Evolutionary conservation across 805 yeast species (phyloP).

Genomic region (Sugiyamaella qingdaonensis): DNA sequence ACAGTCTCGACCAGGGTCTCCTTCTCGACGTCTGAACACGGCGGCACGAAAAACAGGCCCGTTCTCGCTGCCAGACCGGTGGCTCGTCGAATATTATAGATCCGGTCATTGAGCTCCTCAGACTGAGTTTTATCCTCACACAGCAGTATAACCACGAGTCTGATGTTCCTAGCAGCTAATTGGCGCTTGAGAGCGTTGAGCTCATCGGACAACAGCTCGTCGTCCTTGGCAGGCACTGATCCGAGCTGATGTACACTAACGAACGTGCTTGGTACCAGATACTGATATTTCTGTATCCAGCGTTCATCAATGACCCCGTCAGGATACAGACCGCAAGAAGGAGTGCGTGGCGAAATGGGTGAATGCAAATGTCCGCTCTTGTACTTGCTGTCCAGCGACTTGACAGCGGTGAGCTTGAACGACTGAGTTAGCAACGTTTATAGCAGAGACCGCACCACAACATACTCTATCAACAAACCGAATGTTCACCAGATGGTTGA

Average conservation of each 20-base stretch:
- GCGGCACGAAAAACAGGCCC: conserved; percentile 42
- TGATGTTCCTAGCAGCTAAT: conserved; percentile 13
- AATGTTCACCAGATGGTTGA: conserved; percentile 17
- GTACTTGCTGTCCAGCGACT: conserved; percentile 7
- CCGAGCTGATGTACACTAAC: conserved; percentile 42
- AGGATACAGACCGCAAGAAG: conserved; percentile 39
- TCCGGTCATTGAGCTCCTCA: conserved; percentile 29
- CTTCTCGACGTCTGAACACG: conserved; percentile 39
- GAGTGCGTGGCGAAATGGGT: conserved; percentile 43
- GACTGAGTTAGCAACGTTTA: neutral
- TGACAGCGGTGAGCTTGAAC: conserved; percentile 5
- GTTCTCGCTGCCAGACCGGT: conserved; percentile 44
- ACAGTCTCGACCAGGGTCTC: conserved; percentile 37
- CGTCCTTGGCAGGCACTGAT: conserved; percentile 25
- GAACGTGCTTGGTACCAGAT: conserved; percentile 45
- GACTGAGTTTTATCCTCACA: conserved; percentile 19
- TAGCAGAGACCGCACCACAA: neutral
- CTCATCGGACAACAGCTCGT: conserved; percentile 22
- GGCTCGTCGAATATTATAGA: conserved; percentile 36
- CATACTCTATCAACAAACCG: conserved; percentile 17
- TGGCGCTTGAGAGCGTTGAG: conserved; percentile 21
- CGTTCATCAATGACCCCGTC: conserved; percentile 40
- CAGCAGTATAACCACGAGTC: conserved; percentile 21
- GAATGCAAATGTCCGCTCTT: conserved; percentile 27
- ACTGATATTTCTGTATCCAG: conserved; percentile 53